These are phyloP conservation scores for Malus orientalis DNA, from an alignment of 306 rosid genomes.

Conservation along the genomic window DNA sequence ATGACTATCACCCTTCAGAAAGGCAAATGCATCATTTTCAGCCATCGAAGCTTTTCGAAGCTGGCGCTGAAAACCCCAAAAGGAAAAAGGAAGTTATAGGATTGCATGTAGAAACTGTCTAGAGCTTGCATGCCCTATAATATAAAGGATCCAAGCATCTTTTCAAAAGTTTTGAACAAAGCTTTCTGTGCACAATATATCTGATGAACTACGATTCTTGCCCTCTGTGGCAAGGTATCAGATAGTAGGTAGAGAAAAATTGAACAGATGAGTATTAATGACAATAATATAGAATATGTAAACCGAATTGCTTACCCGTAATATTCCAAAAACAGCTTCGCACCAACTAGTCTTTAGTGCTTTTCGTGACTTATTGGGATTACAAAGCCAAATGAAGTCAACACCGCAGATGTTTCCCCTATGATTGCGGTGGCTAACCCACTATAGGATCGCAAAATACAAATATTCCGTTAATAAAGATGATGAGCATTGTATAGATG, in stretches of 20 bases:
- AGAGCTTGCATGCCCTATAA: not conserved
- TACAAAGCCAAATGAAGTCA: conserved; percentile 95
- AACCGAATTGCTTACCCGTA: conserved; percentile 40
- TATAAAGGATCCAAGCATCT: not conserved
- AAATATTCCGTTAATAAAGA: not conserved
- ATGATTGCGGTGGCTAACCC: conserved; percentile 98
- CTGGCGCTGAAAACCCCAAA: conserved; percentile 41
- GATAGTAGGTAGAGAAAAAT: not conserved
- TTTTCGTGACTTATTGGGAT: conserved; percentile 71
- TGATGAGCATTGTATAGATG: not conserved
- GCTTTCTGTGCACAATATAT: not conserved
- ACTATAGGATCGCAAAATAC: conserved; percentile 38
- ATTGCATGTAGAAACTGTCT: not conserved
- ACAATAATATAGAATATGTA: not conserved
- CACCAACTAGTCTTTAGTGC: conserved; percentile 83
- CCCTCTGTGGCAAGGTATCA: not conserved
- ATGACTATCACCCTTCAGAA: conserved; percentile 60
- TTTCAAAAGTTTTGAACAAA: not conserved
- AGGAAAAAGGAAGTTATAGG: not conserved
- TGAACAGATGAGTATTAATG: not conserved
- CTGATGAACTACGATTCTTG: not conserved
- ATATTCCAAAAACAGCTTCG: conserved; percentile 84
- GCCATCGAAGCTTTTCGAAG: conserved; percentile 72
- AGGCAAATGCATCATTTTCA: conserved; percentile 69
- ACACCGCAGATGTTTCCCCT: conserved; percentile 96